Percentiles rank a stretch among this genome's conserved stretches.
Conservation (phyloP, 331 rosid genomes). For the Spiraea crenata region DNA sequence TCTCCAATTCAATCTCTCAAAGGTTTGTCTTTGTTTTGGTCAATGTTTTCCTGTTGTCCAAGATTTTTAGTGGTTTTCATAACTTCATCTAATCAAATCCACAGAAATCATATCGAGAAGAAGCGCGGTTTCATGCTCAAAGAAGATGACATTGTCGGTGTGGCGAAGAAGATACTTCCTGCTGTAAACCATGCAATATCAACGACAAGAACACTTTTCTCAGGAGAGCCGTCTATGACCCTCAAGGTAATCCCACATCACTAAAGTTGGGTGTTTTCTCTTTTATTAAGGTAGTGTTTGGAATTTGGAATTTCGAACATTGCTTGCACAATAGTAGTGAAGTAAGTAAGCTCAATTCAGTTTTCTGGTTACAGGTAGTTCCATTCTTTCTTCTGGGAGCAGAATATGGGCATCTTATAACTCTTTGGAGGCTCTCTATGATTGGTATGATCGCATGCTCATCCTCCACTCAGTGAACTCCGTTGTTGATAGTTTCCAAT, state of each 20-base stretch:
- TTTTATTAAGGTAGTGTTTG: not conserved
- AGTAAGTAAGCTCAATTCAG: conserved; percentile 7
- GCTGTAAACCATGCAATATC: conserved; percentile 60
- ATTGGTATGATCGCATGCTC: conserved; percentile 46
- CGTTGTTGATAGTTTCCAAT: not conserved
- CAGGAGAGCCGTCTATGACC: conserved; percentile 87
- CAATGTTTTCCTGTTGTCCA: conserved; percentile 7
- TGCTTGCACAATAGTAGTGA: not conserved
- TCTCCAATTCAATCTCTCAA: conserved; percentile 57
- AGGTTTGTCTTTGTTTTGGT: conserved; percentile 30
- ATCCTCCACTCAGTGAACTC: too few species aligned
- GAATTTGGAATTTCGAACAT: not conserved
- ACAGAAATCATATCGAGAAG: conserved; percentile 49
- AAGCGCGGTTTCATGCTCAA: conserved; percentile 44
- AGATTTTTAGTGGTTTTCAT: not conserved
- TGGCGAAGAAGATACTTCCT: conserved; percentile 64
- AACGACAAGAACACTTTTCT: conserved; percentile 59
- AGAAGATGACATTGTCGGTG: conserved; percentile 69
- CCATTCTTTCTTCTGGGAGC: conserved; percentile 86
- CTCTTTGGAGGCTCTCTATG: conserved; percentile 73
- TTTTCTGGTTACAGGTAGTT: conserved; percentile 49
- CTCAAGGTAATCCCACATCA: conserved; percentile 51
- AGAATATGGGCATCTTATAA: conserved; percentile 75
- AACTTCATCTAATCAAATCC: not conserved
- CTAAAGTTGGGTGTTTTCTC: not conserved